Conservation (phyloP, 257 asterid species). For the Ligustrum vulgare region DNA sequence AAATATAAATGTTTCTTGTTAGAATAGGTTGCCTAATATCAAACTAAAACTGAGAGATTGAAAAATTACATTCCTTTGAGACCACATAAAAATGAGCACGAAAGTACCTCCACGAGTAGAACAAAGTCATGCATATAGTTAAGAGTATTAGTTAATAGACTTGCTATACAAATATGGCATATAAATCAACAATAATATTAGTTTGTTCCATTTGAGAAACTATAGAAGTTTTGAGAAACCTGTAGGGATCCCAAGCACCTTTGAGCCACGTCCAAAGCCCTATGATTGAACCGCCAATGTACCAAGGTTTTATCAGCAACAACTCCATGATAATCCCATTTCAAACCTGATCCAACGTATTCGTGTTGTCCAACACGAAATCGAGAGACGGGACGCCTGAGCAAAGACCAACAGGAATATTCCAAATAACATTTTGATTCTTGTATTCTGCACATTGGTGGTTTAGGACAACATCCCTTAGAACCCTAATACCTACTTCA, state of each 20-base stretch:
- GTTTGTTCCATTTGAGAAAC: not conserved
- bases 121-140: not conserved
- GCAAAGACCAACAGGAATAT: too few species aligned
- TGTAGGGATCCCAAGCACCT: constrained; percentile 97
- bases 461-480: too few species aligned
- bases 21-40: not conserved
- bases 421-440: too few species aligned
- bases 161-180: not conserved
- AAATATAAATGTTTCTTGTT: constrained; percentile 13
- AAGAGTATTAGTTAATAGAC: not conserved
- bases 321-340: too few species aligned
- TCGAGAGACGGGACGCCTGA: too few species aligned
- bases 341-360: too few species aligned
- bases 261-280: constrained; percentile 96
- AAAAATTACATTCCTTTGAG: not conserved
- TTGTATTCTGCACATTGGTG: too few species aligned
- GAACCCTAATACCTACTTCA: too few species aligned
- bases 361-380: too few species aligned
- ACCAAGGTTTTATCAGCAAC: constrained; percentile 88
- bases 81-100: not conserved
- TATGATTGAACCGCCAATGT: constrained; percentile 84
- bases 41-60: not conserved
- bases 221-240: constrained; percentile 41
- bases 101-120: too few species aligned
- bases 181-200: not conserved